These are phyloP conservation scores for Fusarium compactum DNA, from an alignment of 2,329 filamentous ascomycete genomes.

Conservation along the genomic window DNA sequence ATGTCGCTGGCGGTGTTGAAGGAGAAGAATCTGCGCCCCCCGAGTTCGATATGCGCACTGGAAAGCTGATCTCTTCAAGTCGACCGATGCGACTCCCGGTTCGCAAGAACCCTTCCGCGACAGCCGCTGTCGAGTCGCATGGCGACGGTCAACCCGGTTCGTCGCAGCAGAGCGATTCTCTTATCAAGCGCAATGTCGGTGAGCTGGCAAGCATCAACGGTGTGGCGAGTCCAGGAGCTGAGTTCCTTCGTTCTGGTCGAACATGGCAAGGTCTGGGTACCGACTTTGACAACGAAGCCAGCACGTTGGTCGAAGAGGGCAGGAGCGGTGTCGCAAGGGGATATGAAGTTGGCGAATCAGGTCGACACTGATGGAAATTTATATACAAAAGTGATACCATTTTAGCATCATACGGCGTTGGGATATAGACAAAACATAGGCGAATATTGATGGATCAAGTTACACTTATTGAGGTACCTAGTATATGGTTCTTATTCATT, in stretches of 20 bases:
- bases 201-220: slow-evolving; percentile 87
- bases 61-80: slow-evolving; percentile 82
- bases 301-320: slow-evolving; percentile 84
- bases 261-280: slow-evolving; percentile 94
- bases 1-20: slow-evolving; percentile 60
- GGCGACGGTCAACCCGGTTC: neutral
- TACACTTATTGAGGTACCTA: slow-evolving; percentile 1
- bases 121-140: neutral
- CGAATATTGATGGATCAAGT: neutral
- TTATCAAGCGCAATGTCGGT: slow-evolving; percentile 71
- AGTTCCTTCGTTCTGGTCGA: slow-evolving; percentile 82
- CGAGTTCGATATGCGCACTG: slow-evolving; percentile 92
- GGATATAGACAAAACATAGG: slow-evolving; percentile 22
- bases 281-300: slow-evolving; percentile 75
- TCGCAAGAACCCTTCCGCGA: slow-evolving; percentile 37
- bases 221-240: slow-evolving; percentile 89
- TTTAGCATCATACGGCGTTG: slow-evolving; percentile 27
- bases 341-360: slow-evolving; percentile 77
- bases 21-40: slow-evolving; percentile 82
- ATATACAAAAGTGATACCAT: slow-evolving; percentile 27
- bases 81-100: slow-evolving; percentile 74
- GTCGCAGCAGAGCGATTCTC: slow-evolving; percentile 40
- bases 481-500: slow-evolving; percentile 6
- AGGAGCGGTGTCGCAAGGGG: slow-evolving; percentile 89
- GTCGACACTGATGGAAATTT: slow-evolving; percentile 45